A percentile compares a stretch with the other conserved stretches of the same genome.
Evolutionary conservation across 176 grass and related monocot species (phyloP).

Genomic region (Oryza nivara): DNA sequence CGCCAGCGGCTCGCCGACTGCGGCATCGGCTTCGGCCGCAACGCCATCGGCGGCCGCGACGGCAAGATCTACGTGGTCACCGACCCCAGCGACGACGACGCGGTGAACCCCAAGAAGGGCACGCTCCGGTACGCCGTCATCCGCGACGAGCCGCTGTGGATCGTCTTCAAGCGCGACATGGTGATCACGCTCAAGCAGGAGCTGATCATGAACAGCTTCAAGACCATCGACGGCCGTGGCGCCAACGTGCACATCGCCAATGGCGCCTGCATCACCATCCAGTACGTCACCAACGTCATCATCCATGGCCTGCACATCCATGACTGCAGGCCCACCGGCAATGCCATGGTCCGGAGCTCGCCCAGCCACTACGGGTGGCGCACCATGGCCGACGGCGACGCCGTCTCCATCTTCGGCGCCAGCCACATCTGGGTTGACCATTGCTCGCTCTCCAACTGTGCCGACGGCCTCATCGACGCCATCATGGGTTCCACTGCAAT

Average conservation of each 20-base stretch:
- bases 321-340: conserved; percentile 83
- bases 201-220: conserved; percentile 96
- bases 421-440: conserved; percentile 93
- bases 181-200: conserved; percentile 82
- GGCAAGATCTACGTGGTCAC: conserved; percentile 78
- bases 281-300: conserved; percentile 77
- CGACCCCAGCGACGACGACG: conserved; percentile 63
- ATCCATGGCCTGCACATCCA: conserved; percentile 88
- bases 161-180: conserved; percentile 93
- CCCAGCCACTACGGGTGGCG: conserved; percentile 82
- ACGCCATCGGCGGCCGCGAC: conserved; percentile 74
- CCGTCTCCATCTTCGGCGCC: conserved; percentile 74
- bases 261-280: conserved; percentile 83
- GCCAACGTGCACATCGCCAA: conserved; percentile 83
- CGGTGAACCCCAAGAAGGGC: conserved; percentile 62
- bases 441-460: conserved; percentile 82
- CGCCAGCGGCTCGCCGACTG: conserved; percentile 73
- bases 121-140: conserved; percentile 77
- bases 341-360: conserved; percentile 91
- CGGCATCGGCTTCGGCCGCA: conserved; percentile 85
- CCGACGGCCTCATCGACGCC: conserved; percentile 83
- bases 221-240: conserved; percentile 82
- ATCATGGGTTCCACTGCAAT: conserved; percentile 93
- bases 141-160: conserved; percentile 86
- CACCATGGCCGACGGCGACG: conserved; percentile 83